Base-by-base conservation (phyloP, 1,139 yeast genomes). In the Suhomyces coccinellae region DNA sequence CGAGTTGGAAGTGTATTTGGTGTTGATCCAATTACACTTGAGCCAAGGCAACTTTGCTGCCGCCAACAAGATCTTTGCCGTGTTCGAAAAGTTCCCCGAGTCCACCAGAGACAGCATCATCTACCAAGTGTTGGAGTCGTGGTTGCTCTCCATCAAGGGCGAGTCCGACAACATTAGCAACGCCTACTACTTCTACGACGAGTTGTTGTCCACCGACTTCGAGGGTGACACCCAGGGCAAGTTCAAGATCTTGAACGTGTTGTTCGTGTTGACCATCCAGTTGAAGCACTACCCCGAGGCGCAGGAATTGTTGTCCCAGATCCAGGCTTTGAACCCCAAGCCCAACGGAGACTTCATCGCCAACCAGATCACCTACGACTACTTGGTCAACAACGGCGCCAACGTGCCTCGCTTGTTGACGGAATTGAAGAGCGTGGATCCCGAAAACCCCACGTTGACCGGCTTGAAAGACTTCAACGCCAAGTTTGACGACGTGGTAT, bases 131-230 rank as follows among this genome's bases (percentile, higher is more conserved):
- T 75, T 85, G 43, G 93, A 86, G 58, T 77, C 87, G 14, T 83
- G 87, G 83, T 69, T 82, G 16, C 71, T 75, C 47, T 65, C 85
- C 41, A 62, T 73, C 31, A 71, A 69, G 54, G 87, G 85, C 40
- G 83, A 80, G 44, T 75, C 80, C 22, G 78, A 75, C 48, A 69
- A 75, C 52, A 76, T 82, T 51, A 84, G 77, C 61, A 80, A 80
- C 52, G 73, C 87, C 2, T 82, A 76, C 65, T 86, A 83, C 63
- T 85, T 86, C 55, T 86, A 79, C 62, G 93, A 86, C 61, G 95
- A 86, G 64, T 70, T 83, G 45, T 74, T 83, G 44, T 77, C 80
- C 39, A 62, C 72, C 22, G 75, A 71, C 47, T 71, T 69, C 45
- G 73, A 71, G 28, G 65, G 63, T 40, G 77, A 73, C 46, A 51